Evolutionary conservation across 441 rosid genomes (phyloP).

Genomic region (Brassica hybrid): DNA sequence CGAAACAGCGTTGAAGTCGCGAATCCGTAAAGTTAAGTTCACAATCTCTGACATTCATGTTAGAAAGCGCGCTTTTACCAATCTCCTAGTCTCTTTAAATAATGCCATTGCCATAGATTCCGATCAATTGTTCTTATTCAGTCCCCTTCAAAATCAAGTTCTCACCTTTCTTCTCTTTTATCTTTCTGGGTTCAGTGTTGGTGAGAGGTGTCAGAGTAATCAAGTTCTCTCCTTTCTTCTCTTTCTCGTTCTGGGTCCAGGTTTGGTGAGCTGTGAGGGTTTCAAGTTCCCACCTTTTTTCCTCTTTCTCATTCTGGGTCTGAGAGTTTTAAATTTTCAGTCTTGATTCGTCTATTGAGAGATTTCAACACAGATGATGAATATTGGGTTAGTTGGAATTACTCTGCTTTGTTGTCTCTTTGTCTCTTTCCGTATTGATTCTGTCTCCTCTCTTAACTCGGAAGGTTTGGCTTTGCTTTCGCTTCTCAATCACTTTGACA

Average conservation of each 20-base stretch:
- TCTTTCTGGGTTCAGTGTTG: background rate
- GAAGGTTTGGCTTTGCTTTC: slow-evolving; percentile 62
- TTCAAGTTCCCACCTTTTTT: slow-evolving; percentile 1
- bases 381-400: slow-evolving; percentile 25
- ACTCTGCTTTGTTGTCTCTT: slow-evolving; percentile 31
- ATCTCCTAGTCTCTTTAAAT: slow-evolving; percentile 7
- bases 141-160: background rate
- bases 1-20: slow-evolving; percentile 28
- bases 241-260: background rate
- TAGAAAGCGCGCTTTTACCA: slow-evolving; percentile 12
- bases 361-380: slow-evolving; percentile 28
- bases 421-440: background rate
- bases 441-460: slow-evolving; percentile 44
- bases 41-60: slow-evolving; percentile 20
- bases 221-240: background rate
- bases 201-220: background rate
- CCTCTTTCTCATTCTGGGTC: too few species aligned
- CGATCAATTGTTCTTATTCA: background rate
- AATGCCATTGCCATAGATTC: background rate
- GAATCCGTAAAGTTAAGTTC: background rate
- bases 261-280: background rate
- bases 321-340: background rate
- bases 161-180: background rate
- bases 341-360: background rate
- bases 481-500: slow-evolving; percentile 51